Evolutionary conservation across 768 basidiomycete genomes (phyloP), one percentile per base, ranked within the genome.

Genomic region (Kwoniella mangroviensis): DNA sequence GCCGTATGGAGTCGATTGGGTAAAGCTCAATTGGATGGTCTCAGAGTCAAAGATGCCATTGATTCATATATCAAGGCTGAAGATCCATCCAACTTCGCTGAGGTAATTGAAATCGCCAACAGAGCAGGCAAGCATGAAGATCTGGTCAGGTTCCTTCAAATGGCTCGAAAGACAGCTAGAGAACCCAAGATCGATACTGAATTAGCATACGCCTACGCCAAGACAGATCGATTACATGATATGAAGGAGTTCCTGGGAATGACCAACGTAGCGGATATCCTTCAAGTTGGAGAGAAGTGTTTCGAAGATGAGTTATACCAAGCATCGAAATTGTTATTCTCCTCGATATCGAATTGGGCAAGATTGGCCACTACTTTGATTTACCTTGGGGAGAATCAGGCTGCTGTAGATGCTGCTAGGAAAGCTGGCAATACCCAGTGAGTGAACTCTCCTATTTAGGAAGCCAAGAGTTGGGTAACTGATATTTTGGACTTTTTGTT

Each of bases 171-270:
- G 86, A 88, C 91, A 56, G 89, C 98, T 17, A 91, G 97, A 67
- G 97, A 99, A 83, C 97, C 97, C 42, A 94, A 90, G 85, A 95
- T 99, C 76, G 97, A 99, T 82, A 98, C 97, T 10, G 95, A 98
- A 84, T 86, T 99, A 42, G 96, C 97, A 13, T 97, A 98, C 81
- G 93, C 97, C 4, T 99, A 98, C 82, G 97, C 97, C 22, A 98
- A 97, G 87, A 86, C 86, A 15, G 86, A 87, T 72, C 90, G 97
- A 63, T 85, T 99, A 15, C 96, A 98, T 81, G 97, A 99, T 80
- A 98, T 98, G 97, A 97, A 99, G 79, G 97, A 99, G 85, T 99
- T 99, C 88, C 86, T 99, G 74, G 88, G 88, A 24, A 96, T 98
- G 92, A 99, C 97, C 54, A 99, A 99, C 74, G 97, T 99, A 57